These are phyloP conservation scores for Clitopilus passeckerianus DNA, from an alignment of 768 basidiomycete species.

Conservation along the genomic window DNA sequence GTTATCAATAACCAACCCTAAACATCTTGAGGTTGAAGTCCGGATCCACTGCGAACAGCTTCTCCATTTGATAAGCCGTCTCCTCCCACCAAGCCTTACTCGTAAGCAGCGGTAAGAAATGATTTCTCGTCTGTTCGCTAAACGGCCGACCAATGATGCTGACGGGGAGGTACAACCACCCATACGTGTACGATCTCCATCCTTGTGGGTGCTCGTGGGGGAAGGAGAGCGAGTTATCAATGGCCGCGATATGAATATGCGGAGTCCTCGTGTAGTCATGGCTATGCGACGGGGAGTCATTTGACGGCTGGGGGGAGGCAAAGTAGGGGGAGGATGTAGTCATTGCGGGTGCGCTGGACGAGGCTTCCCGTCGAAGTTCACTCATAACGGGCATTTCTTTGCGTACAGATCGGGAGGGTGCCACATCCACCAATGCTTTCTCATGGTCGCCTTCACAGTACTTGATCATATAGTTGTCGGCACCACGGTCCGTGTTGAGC, in stretches of 20 bases:
- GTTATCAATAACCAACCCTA: conserved; percentile 37
- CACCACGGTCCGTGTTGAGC: conserved; percentile 86
- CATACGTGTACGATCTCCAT: conserved; percentile 78
- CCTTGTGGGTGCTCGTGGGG: conserved; percentile 87
- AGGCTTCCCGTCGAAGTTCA: conserved; percentile 46
- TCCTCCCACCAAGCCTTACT: conserved; percentile 90
- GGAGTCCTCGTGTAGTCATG: conserved; percentile 57
- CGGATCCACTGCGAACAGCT: conserved; percentile 74
- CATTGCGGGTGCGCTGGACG: conserved; percentile 28
- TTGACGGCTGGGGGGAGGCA: conserved; percentile 27
- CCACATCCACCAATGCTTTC: conserved; percentile 72
- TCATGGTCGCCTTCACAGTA: conserved; percentile 81
- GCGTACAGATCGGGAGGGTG: conserved; percentile 63
- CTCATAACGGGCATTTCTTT: conserved; percentile 72
- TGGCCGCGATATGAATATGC: conserved; percentile 89
- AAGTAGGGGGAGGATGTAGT: conserved; percentile 34
- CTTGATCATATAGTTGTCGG: conserved; percentile 93
- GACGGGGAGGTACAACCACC: conserved; percentile 85
- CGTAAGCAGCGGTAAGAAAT: conserved; percentile 78
- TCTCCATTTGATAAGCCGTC: conserved; percentile 72
- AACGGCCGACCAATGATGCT: conserved; percentile 84
- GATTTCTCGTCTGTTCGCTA: conserved; percentile 73
- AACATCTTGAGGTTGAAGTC: conserved; percentile 93
- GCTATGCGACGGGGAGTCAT: conserved; percentile 26
- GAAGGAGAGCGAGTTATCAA: conserved; percentile 90